These are phyloP conservation scores for Phyllosticta citribraziliensis DNA, from an alignment of 2,329 filamentous ascomycete genomes.

Conservation along the genomic window DNA sequence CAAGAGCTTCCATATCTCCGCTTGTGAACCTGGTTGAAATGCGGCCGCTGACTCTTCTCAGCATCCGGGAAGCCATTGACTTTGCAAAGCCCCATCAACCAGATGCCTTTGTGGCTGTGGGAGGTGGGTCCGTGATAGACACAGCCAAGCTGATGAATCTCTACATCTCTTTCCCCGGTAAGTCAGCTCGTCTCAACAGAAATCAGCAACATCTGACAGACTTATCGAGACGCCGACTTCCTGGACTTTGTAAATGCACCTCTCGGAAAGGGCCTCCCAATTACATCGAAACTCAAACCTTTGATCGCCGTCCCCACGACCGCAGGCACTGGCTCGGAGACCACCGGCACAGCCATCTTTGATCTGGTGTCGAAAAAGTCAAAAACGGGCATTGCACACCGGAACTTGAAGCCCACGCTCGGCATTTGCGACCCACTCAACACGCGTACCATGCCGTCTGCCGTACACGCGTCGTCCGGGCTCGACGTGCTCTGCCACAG, in stretches of 20 bases:
- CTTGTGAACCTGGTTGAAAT: not conserved
- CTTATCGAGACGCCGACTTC: conserved; percentile 65
- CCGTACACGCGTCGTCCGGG: conserved; percentile 84
- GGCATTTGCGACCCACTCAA: conserved; percentile 83
- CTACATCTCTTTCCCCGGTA: conserved; percentile 68
- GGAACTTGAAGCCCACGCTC: conserved; percentile 88
- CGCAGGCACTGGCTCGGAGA: conserved; percentile 83
- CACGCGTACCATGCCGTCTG: conserved; percentile 89
- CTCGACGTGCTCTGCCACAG: conserved; percentile 93
- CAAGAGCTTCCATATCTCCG: not conserved
- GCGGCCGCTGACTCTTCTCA: conserved; percentile 25
- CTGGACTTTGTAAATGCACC: conserved; percentile 97
- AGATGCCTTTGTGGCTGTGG: conserved; percentile 89
- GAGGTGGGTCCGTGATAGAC: conserved; percentile 88
- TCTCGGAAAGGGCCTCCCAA: conserved; percentile 70
- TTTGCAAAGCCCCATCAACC: conserved; percentile 72
- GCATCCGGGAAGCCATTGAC: conserved; percentile 79
- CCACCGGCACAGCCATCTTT: conserved; percentile 96
- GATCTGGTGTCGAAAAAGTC: conserved; percentile 81
- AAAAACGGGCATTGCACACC: conserved; percentile 92
- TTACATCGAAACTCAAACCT: conserved; percentile 60
- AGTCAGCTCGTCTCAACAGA: not conserved
- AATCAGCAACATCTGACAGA: not conserved
- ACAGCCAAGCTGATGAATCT: conserved; percentile 98
- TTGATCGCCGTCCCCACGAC: conserved; percentile 79